Evolutionary conservation across 1,284 basidiomycete species (phyloP), one percentile per base, ranked within the genome.

Genomic region (Ganoderma sinense): DNA sequence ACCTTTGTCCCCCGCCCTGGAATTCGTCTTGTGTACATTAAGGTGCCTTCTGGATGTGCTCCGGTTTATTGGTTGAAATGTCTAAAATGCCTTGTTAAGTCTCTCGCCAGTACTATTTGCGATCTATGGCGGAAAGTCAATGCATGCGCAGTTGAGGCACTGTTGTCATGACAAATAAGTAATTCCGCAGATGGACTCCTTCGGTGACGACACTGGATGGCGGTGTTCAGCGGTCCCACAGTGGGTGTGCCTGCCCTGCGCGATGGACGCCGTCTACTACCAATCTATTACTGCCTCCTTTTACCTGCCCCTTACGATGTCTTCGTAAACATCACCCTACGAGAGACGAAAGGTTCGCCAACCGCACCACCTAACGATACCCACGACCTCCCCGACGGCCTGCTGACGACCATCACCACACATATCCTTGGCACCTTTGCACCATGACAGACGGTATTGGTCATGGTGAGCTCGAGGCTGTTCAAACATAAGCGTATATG

Each of bases 1-100:
- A 71, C 70, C 70, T 39, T 53, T 59, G 41, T 59, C 23, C 39
- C 4, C 55, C 13, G n/a, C 20, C 23, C 14, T 48, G 14, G 53
- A n/a, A 51, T 23, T 51, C 23, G 10, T 23, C 5, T 23, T 3
- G 7, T 14, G 48, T 51, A 23, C 48, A 51, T 4, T 14, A 51
- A 13, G 48, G 14, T 41, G 14, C 18, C 14, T 41, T 41, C 10
- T 16, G 16, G 40, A 41, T 41, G 40, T 2, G 11, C 33, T 7
- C 36, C 10, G 41, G 14, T 41, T 41, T 41, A 41, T 41, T 36
- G 36, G 36, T 36, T 8, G 36, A 36, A 36, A 36, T 36, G 1
- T 36, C 36, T 36, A 36, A 36, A 36, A 36, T 6, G 36, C 36
- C 10, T 36, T 10, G 10, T 36, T 36, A 36, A 36, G 36, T 36